Evolutionary conservation across 495 filamentous ascomycete genomes (phyloP).

Genomic region (Lichenothelia convexa): DNA sequence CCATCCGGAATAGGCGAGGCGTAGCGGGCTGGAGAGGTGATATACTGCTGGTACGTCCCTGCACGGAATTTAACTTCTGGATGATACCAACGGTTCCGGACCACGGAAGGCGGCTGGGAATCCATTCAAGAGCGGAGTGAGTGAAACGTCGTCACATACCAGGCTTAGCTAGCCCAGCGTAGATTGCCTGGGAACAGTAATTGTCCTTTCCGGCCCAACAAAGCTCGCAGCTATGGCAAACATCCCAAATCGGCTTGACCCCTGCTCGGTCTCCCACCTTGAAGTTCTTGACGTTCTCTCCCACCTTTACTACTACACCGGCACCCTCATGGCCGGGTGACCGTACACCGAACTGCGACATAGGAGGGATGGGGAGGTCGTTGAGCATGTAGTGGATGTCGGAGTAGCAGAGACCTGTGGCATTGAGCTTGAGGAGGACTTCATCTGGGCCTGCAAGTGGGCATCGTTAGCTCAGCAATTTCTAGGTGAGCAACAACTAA

Average conservation of each 20-base stretch:
- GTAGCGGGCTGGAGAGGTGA: constrained; percentile 23
- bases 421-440: constrained; percentile 23
- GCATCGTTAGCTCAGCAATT: neutral
- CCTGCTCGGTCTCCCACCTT: constrained; percentile 41
- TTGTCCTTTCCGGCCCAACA: constrained; percentile 23
- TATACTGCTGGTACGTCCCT: constrained; percentile 1
- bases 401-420: constrained; percentile 22
- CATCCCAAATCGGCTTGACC: constrained; percentile 35
- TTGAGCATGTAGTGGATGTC: constrained; percentile 25
- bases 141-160: constrained; percentile 3
- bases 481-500: neutral
- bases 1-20: constrained; percentile 25
- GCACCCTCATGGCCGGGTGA: constrained; percentile 40
- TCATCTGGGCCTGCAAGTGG: constrained; percentile 17
- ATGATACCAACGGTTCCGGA: too few relatives aligned
- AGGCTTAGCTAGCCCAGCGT: constrained; percentile 15
- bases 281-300: constrained; percentile 31
- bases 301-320: constrained; percentile 35
- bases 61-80: too few relatives aligned
- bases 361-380: constrained; percentile 26
- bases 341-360: constrained; percentile 28
- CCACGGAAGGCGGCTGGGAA: too few relatives aligned
- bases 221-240: constrained; percentile 31
- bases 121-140: too few relatives aligned
- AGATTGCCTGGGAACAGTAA: constrained; percentile 19